Evolutionary conservation across 1,284 basidiomycete genomes (phyloP), one percentile per base, ranked within the genome.

Genomic region (Schizopora paradoxa): DNA sequence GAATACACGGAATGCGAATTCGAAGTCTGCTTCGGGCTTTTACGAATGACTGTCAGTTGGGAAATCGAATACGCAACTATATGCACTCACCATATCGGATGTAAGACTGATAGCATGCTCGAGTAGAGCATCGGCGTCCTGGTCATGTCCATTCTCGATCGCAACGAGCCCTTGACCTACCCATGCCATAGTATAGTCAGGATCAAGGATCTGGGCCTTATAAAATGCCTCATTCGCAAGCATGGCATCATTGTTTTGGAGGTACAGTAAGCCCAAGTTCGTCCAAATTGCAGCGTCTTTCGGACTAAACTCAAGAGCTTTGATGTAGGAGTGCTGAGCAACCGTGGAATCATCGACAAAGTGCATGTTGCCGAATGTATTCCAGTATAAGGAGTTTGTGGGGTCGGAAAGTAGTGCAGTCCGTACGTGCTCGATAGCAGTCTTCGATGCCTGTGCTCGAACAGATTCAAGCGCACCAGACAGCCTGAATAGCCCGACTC

Each of bases 321-420:
- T 86, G 58, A 98, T 83, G 56, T 91, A 97, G 6, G 91, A 86
- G 66, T 99, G 94, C 62, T 99, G 96, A 4, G 91, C 84, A 1
- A 77, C 66, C 55, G 79, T 83, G 0, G 85, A 74, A 40, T 83
- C 78, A 6, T 68, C 63, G n/a, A 74, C 58, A 59, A 93, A 90
- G 37, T 82, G 69, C n/a, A 84, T 70, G 56, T 82, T 77, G 1
- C 88, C 93, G 13, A 95, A 66, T 0, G 82, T 76, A 53, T 80
- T 77, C 96, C 96, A 99, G 56, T 88, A 88, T 2, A 67, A 58
- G 45, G 85, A 77, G 56, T 90, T 90, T 16, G 72, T 70, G 3
- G 91, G 79, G 54, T 91, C 84, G 43, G 80, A 71, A 31, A 81
- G 78, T 8, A 99, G 64, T 0, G 93, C 91, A 48, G 83, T 73